These are phyloP conservation scores for Gracilaria vermiculophylla DNA, from an alignment of 23 red algal genomes.

Conservation along the genomic window DNA sequence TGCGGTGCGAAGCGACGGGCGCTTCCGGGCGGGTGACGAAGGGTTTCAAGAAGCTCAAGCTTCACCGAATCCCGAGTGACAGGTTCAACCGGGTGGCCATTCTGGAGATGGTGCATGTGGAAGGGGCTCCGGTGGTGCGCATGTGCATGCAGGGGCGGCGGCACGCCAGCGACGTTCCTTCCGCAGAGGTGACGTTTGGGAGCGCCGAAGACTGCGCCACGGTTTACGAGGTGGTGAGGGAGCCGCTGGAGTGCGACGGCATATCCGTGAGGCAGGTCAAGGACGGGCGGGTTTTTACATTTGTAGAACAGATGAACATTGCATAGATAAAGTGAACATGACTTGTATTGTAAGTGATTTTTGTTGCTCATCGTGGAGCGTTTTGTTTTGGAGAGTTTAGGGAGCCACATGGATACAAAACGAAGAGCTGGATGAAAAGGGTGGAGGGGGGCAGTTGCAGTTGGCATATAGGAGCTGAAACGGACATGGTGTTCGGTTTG, in stretches of 20 bases:
- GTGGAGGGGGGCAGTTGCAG: too few relatives aligned
- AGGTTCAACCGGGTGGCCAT: background rate
- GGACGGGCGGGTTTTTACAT: too few relatives aligned
- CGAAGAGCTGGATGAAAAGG: too few relatives aligned
- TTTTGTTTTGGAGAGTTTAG: too few relatives aligned
- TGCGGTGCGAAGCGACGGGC: background rate
- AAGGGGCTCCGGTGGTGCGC: background rate
- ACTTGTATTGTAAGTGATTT: too few relatives aligned
- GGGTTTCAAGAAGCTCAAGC: background rate
- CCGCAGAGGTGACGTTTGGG: background rate
- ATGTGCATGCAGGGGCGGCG: background rate
- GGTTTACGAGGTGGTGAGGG: background rate
- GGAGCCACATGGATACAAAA: too few relatives aligned
- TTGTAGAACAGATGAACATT: too few relatives aligned
- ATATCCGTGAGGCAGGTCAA: too few relatives aligned
- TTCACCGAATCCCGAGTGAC: background rate
- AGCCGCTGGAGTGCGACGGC: background rate
- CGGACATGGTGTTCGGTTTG: too few relatives aligned
- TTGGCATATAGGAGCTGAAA: too few relatives aligned
- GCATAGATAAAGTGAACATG: too few relatives aligned
- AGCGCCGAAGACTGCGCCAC: background rate
- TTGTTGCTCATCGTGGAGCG: too few relatives aligned
- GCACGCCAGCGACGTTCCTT: background rate
- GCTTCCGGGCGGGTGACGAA: background rate
- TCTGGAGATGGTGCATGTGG: background rate